A percentile compares a stretch with the other conserved stretches of the same genome.
Conservation (phyloP, 768 basidiomycete genomes). For the Auricularia heimuer region DNA sequence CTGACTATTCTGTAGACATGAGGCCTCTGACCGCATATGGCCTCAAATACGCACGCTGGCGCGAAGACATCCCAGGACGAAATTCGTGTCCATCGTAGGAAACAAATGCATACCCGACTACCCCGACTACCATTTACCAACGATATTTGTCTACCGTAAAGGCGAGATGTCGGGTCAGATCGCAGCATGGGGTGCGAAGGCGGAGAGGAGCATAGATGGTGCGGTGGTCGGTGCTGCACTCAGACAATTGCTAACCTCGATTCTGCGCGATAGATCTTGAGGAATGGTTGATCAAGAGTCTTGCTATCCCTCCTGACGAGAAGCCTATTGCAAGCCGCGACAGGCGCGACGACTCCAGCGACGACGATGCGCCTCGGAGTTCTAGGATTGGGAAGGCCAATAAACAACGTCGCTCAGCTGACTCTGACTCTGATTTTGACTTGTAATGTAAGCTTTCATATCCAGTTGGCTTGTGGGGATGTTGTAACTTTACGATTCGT, state of each 20-base stretch:
- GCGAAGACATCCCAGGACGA: conserved; percentile 76
- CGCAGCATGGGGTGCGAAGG: conserved; percentile 73
- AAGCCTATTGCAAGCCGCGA: conserved; percentile 23
- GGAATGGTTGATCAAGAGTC: conserved; percentile 52
- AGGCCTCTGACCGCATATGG: conserved; percentile 67
- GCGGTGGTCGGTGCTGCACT: conserved; percentile 9
- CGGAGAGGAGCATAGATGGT: conserved; percentile 74
- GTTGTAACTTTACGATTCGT: too few species aligned
- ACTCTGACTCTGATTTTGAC: conserved; percentile 72
- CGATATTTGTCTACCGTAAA: conserved; percentile 83
- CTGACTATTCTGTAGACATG: too few species aligned
- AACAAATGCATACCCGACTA: conserved; percentile 95
- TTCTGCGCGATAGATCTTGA: conserved; percentile 47
- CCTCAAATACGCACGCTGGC: conserved; percentile 65
- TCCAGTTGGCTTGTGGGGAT: too few species aligned
- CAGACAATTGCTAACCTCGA: background rate
- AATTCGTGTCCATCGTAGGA: conserved; percentile 92
- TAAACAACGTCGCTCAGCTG: conserved; percentile 33
- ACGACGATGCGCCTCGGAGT: conserved; percentile 44
- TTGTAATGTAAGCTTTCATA: conserved; percentile 13
- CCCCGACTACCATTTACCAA: conserved; percentile 83
- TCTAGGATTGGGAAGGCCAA: conserved; percentile 44
- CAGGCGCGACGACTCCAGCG: conserved; percentile 23
- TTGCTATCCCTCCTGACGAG: conserved; percentile 52
- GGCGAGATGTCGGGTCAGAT: conserved; percentile 87